A percentile compares a stretch with the other conserved stretches of the same genome.
Evolutionary conservation across 1,284 basidiomycete species (phyloP).

Genomic region (Nidula niveotomentosa): DNA sequence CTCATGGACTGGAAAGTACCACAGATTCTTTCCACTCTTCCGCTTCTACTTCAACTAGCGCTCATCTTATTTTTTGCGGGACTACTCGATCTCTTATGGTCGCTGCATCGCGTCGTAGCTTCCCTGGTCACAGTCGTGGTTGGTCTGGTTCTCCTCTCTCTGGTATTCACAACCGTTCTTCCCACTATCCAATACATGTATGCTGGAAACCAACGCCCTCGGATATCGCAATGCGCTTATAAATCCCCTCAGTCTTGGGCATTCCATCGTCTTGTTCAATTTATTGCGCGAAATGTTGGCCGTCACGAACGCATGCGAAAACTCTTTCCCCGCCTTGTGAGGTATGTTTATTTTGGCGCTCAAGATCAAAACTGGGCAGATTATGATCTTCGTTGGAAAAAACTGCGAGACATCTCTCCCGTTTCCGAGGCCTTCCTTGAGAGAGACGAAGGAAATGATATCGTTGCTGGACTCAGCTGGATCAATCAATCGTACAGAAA

Average conservation of each 20-base stretch:
- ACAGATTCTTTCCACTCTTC: not conserved
- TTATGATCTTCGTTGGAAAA: not conserved
- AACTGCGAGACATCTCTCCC: not conserved
- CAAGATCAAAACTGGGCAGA: not conserved
- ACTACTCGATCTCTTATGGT: not conserved
- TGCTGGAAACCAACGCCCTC: not conserved
- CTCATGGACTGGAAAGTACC: not conserved
- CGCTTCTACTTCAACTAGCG: not conserved
- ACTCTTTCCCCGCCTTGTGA: not conserved
- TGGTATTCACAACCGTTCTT: not conserved
- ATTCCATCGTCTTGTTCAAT: not conserved
- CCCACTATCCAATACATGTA: not conserved
- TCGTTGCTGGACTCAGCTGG: not conserved
- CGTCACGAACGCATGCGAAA: not conserved
- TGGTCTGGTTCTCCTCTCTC: not conserved
- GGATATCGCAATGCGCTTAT: not conserved
- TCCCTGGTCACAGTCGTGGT: not conserved
- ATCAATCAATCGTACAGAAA: not conserved
- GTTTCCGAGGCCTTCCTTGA: too few species aligned
- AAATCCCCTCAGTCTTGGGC: conserved; percentile 2
- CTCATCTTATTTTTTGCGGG: conserved; percentile 1
- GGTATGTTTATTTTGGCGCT: not conserved
- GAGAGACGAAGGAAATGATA: too few species aligned
- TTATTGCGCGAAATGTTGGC: not conserved
- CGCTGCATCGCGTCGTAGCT: not conserved